Percentiles rank a stretch among this genome's conserved stretches.
These are phyloP conservation scores for Talaromyces sp. DNA, from an alignment of 2,329 filamentous ascomycete genomes.

Conservation along the genomic window DNA sequence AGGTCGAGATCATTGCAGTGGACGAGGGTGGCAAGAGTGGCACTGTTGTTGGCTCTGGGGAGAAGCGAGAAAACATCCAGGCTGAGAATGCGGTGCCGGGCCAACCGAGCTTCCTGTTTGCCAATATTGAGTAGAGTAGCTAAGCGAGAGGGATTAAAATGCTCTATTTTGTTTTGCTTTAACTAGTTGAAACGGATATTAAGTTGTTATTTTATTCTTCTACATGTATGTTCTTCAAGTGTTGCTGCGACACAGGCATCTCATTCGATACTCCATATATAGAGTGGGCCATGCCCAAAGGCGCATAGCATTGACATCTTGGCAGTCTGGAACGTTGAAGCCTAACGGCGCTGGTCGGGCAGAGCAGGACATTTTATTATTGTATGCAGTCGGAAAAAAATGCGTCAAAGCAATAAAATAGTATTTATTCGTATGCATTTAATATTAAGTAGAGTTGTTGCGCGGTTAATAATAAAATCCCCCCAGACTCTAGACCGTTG, in stretches of 20 bases:
- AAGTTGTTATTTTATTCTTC: background rate
- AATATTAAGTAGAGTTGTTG: too few species aligned
- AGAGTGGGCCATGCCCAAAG: background rate
- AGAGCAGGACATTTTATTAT: background rate
- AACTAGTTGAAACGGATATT: background rate
- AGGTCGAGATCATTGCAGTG: conserved; percentile 66
- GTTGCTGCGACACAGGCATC: too few species aligned
- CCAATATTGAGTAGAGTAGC: conserved; percentile 59
- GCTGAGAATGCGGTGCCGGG: conserved; percentile 78
- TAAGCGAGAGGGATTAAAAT: background rate
- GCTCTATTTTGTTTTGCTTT: background rate
- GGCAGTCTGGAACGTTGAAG: background rate
- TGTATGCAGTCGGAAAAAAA: background rate
- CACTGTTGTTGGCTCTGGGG: conserved; percentile 40
- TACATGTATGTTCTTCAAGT: too few species aligned
- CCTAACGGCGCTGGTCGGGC: background rate
- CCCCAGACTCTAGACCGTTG: background rate
- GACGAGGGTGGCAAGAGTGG: conserved; percentile 51
- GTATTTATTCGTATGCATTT: too few species aligned
- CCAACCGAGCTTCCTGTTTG: conserved; percentile 74
- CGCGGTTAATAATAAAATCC: too few species aligned
- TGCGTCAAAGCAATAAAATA: background rate
- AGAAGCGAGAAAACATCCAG: conserved; percentile 53
- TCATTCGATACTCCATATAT: background rate
- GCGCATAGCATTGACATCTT: background rate